phyloP scores from a whole-genome alignment of 2,329 filamentous ascomycete species.

The Phyllosticta paracitricarpa region DNA sequence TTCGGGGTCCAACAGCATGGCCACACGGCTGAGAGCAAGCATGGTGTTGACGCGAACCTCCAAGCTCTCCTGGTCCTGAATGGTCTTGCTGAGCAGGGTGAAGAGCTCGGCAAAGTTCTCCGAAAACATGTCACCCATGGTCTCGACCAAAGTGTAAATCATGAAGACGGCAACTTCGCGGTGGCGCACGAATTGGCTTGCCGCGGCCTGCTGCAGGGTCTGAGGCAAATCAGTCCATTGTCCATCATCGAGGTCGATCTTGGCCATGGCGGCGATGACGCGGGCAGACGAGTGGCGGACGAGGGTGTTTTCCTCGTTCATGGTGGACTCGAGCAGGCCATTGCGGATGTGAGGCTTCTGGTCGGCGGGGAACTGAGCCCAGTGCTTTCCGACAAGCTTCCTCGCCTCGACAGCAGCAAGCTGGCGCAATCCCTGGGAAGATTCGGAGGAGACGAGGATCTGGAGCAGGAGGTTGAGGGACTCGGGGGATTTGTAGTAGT shows the following conservation, averaged over 20 bases:
- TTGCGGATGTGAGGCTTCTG: slow-evolving; percentile 75
- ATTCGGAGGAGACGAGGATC: slow-evolving; percentile 69
- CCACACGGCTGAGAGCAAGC: slow-evolving; percentile 76
- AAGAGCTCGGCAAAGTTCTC: slow-evolving; percentile 75
- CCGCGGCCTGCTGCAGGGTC: slow-evolving; percentile 69
- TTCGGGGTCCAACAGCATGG: slow-evolving; percentile 79
- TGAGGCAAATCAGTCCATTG: slow-evolving; percentile 76
- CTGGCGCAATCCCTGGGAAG: slow-evolving; percentile 61
- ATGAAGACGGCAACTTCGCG: slow-evolving; percentile 90
- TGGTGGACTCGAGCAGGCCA: slow-evolving; percentile 71
- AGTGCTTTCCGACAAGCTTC: slow-evolving; percentile 76
- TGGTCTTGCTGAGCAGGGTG: slow-evolving; percentile 72
- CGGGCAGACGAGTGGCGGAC: slow-evolving; percentile 81
- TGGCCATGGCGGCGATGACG: slow-evolving; percentile 77
- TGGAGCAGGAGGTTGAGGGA: slow-evolving; percentile 80
- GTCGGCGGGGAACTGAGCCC: slow-evolving; percentile 60
- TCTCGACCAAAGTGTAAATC: slow-evolving; percentile 83
- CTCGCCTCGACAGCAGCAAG: slow-evolving; percentile 84
- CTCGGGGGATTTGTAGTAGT: slow-evolving; percentile 79
- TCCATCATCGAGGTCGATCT: slow-evolving; percentile 75
- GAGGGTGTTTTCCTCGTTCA: slow-evolving; percentile 66
- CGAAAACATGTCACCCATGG: slow-evolving; percentile 72
- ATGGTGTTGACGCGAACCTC: slow-evolving; percentile 94
- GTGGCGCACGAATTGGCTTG: slow-evolving; percentile 62
- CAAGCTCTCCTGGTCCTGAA: slow-evolving; percentile 79